Percentiles rank a stretch among this genome's conserved stretches.
Evolutionary conservation across 768 basidiomycete species (phyloP).

Genomic region (Phylloporus sp.): DNA sequence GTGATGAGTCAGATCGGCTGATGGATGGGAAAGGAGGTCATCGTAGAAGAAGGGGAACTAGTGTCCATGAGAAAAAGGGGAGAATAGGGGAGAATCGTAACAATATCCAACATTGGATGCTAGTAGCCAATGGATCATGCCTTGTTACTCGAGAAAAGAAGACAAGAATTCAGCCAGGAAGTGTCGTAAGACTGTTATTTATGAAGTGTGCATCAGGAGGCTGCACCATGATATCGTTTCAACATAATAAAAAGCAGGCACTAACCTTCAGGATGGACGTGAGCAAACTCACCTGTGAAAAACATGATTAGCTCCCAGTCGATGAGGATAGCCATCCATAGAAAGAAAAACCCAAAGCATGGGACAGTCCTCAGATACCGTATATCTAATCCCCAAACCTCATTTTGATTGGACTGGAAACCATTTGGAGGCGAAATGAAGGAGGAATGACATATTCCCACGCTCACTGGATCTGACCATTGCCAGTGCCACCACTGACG

Average conservation of each 20-base stretch:
- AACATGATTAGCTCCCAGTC: neutral
- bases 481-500: too few relatives aligned
- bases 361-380: constrained; percentile 9
- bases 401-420: neutral
- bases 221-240: constrained; percentile 17
- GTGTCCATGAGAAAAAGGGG: too few relatives aligned
- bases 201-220: constrained; percentile 8
- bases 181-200: constrained; percentile 8
- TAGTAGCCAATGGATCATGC: too few relatives aligned
- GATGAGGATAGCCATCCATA: neutral
- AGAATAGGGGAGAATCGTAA: too few relatives aligned
- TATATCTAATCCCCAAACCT: constrained; percentile 1
- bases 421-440: too few relatives aligned
- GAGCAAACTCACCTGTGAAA: neutral
- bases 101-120: too few relatives aligned
- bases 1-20: too few relatives aligned
- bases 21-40: too few relatives aligned
- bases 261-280: neutral
- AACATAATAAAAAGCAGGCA: neutral
- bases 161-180: constrained; percentile 17
- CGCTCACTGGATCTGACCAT: neutral
- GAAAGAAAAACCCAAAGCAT: neutral
- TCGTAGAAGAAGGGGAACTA: too few relatives aligned
- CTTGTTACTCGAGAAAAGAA: too few relatives aligned
- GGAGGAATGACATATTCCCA: constrained; percentile 1